A percentile compares a stretch with the other conserved stretches of the same genome.
Conservation (phyloP, 1,284 basidiomycete species). For the Ganoderma lucidum region DNA sequence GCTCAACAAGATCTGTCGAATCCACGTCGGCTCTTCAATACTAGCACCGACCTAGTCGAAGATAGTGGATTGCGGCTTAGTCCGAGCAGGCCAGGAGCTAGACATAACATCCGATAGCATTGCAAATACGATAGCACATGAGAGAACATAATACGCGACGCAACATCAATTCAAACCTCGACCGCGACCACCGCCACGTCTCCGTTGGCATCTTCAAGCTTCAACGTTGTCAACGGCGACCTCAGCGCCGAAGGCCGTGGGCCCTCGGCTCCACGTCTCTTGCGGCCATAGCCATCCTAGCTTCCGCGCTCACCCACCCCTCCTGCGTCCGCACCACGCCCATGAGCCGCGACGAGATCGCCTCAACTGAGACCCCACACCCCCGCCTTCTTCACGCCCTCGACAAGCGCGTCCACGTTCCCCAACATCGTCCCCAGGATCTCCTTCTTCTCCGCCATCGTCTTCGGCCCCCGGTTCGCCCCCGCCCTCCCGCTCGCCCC, state of each 20-base stretch:
- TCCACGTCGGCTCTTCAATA: too few species aligned
- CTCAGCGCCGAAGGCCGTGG: too few species aligned
- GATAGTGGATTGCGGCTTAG: too few species aligned
- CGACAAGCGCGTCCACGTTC: slow-evolving; percentile 88
- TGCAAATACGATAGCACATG: slow-evolving; percentile 12
- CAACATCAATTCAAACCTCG: background rate
- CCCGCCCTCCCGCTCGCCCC: background rate
- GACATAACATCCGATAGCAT: slow-evolving; percentile 11
- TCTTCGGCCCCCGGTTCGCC: slow-evolving; percentile 48
- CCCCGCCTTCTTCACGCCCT: slow-evolving; percentile 83
- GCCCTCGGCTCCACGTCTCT: background rate
- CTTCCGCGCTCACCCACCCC: background rate
- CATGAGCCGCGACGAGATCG: background rate
- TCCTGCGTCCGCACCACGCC: background rate
- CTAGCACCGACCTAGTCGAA: too few species aligned
- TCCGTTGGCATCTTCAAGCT: too few species aligned
- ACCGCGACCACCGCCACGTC: background rate
- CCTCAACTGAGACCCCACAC: slow-evolving; percentile 70
- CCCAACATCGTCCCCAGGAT: slow-evolving; percentile 82
- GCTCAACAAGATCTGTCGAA: too few species aligned
- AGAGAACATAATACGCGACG: slow-evolving; percentile 10
- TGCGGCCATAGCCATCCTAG: background rate
- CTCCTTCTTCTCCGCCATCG: slow-evolving; percentile 87
- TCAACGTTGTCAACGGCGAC: too few species aligned
- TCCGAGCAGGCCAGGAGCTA: too few species aligned